Evolutionary conservation across 192 early-diverging fungal genomes (phyloP), one percentile per base, ranked within the genome.

Genomic region (Backusella tuberculispora): DNA sequence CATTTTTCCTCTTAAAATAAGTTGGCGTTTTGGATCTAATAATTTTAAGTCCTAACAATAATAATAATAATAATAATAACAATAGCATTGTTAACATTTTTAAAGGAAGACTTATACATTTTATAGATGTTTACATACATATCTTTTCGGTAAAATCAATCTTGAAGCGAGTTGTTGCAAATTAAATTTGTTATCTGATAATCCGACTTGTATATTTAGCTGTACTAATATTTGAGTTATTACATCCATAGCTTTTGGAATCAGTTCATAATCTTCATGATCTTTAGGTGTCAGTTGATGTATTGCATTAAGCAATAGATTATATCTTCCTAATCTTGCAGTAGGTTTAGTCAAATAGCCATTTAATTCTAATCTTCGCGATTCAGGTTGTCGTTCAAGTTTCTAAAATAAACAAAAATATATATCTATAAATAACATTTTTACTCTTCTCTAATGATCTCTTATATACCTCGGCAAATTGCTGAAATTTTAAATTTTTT

Each of bases 321-420:
- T 69, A 44, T 69, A 69, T 43, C 37, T 46, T 14, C 92, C 95
- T 71, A 97, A 75, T 29, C 95, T 88, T 13, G 95, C 92, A 0
- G 93, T 93, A 17, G 97, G 97, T 13, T 94, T 88, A 1, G 90
- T 92, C 71, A 98, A 77, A 83, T 96, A 98, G 63, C 91, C 92
- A 83, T 95, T 91, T 26, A 96, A 79, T 42, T 92, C 90, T 53
- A 97, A 83, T 65, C 93, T 94, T 41, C 95, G 86, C 47, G 89
- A 91, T 78, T 95, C 92, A 10, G 96, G 94, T n/a, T 80, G 75
- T 4, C 91, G 87, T 48, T 94, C 91, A 6, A 88, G 87, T 79
- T 91, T 88, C 78, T 69, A 69, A 17, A 53, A 13, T 34, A 34
- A 34, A 13, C 14, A 17, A 89, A 75, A 92, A 87, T 9, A 92